Conservation (phyloP, 495 filamentous ascomycete species). For the Aspergillus egyptiacus region DNA sequence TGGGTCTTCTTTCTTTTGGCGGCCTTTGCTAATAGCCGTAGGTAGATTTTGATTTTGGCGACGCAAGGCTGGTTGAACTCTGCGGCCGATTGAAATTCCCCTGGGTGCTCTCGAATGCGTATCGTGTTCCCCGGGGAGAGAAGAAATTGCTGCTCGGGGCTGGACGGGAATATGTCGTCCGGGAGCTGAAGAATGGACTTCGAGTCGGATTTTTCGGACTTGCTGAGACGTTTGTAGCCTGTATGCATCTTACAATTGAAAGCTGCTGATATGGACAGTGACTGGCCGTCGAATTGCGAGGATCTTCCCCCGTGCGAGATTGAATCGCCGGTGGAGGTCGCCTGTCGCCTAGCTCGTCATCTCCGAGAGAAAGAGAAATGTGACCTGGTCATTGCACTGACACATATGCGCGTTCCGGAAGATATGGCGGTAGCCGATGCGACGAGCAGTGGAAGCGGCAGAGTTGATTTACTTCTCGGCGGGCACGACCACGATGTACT, state of each 20-base stretch:
- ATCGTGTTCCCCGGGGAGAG: background rate
- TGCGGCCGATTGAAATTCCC: background rate
- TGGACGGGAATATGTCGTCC: background rate
- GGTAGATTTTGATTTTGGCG: constrained; percentile 1
- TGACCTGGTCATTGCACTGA: background rate
- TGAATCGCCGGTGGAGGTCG: background rate
- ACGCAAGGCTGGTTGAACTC: background rate
- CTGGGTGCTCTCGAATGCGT: constrained; percentile 1
- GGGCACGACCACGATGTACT: background rate
- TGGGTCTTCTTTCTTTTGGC: background rate
- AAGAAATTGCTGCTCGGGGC: background rate
- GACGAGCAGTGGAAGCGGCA: background rate
- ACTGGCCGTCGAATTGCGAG: constrained; percentile 6
- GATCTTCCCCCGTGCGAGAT: background rate
- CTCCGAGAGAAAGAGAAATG: background rate
- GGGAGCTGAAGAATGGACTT: background rate
- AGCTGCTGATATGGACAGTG: background rate
- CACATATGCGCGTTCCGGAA: constrained; percentile 3
- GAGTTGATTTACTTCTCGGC: background rate
- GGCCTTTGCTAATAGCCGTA: background rate
- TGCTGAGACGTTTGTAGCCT: background rate
- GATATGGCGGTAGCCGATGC: constrained; percentile 3
- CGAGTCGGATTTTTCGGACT: background rate
- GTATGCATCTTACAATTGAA: background rate
- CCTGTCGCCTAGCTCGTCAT: background rate